Percentiles rank a stretch among this genome's conserved stretches.
These are phyloP conservation scores for Annulohypoxylon truncatum DNA, from an alignment of 2,329 filamentous ascomycete genomes.

Conservation along the genomic window DNA sequence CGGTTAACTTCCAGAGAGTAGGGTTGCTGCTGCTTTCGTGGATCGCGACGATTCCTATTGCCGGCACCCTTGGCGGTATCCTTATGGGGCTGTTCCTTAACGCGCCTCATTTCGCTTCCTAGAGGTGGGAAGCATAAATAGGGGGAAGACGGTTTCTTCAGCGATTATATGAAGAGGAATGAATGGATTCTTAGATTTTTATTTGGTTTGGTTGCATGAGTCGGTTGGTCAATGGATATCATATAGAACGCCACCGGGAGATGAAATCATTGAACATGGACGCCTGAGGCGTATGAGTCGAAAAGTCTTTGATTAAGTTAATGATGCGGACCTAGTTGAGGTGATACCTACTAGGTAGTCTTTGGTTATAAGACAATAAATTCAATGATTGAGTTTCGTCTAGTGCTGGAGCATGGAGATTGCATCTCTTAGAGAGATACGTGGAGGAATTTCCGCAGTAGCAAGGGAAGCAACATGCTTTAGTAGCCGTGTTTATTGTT, in stretches of 20 bases:
- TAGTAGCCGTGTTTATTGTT: too few relatives aligned
- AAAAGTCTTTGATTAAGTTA: too few relatives aligned
- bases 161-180: background rate
- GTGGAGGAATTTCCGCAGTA: too few relatives aligned
- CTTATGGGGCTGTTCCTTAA: constrained; percentile 66
- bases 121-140: background rate
- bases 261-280: background rate
- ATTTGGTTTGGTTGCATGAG: background rate
- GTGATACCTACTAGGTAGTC: too few relatives aligned
- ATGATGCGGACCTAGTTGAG: too few relatives aligned
- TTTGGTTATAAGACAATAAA: too few relatives aligned
- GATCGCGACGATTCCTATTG: constrained; percentile 73
- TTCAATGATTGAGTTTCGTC: too few relatives aligned
- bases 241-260: constrained; percentile 9
- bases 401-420: too few relatives aligned
- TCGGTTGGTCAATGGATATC: constrained; percentile 10
- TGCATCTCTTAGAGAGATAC: too few relatives aligned
- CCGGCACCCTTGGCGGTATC: constrained; percentile 65
- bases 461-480: too few relatives aligned
- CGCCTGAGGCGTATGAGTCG: background rate
- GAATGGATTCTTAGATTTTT: background rate
- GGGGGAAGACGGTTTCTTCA: background rate
- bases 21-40: constrained; percentile 74
- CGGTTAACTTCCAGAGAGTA: constrained; percentile 81
- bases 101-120: constrained; percentile 63